These are phyloP conservation scores for Chlamydomonas incerta DNA, from an alignment of 139 green algal genomes.

Conservation along the genomic window DNA sequence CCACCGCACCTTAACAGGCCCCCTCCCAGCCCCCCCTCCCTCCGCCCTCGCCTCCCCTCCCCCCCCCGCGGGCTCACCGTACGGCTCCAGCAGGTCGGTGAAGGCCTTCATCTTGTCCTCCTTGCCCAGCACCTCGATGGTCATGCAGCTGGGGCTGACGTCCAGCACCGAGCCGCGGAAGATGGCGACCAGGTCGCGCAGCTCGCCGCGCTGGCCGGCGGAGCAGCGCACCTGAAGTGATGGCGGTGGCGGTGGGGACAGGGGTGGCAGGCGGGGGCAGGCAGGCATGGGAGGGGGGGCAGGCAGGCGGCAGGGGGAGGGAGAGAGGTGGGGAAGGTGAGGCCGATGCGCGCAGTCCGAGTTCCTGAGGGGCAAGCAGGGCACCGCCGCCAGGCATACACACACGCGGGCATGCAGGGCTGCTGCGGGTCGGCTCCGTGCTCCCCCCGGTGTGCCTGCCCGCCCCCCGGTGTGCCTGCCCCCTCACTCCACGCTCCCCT, in stretches of 20 bases:
- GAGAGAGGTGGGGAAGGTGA: no score
- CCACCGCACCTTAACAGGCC: no score
- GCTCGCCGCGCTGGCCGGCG: constrained; percentile 78
- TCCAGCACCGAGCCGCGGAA: constrained; percentile 92
- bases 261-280: background rate
- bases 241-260: background rate
- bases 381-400: no score
- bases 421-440: no score
- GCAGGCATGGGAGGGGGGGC: no score
- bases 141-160: constrained; percentile 82
- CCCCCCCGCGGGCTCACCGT: constrained; percentile 58
- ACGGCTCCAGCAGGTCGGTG: constrained; percentile 85
- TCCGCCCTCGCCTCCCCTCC: background rate
- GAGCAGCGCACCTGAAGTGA: constrained; percentile 70
- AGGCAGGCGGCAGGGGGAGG: no score
- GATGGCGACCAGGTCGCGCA: constrained; percentile 89
- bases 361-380: no score
- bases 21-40: background rate
- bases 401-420: no score
- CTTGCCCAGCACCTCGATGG: constrained; percentile 92
- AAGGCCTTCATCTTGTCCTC: constrained; percentile 93
- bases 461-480: no score
- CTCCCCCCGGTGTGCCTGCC: no score
- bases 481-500: no score
- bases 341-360: no score